Conservation (phyloP, 768 basidiomycete genomes). For the Pleurotus eryngii region DNA sequence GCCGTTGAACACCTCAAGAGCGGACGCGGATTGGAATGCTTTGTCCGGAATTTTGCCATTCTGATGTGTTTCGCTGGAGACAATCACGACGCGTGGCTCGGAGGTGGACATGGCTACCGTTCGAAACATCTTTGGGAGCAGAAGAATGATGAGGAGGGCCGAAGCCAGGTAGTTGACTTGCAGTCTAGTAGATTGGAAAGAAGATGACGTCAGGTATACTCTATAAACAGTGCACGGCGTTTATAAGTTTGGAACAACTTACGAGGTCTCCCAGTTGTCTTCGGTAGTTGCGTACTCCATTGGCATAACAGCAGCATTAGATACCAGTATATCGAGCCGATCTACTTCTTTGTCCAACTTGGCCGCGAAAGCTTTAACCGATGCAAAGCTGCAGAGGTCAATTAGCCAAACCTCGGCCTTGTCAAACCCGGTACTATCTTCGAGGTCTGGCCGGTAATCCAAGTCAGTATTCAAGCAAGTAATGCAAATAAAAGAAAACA, state of each 20-base stretch:
- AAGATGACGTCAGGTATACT: too few species aligned
- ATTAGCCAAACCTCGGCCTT: conserved; percentile 35
- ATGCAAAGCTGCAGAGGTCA: conserved; percentile 38
- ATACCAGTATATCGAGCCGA: conserved; percentile 41
- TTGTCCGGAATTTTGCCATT: conserved; percentile 20
- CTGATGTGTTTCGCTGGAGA: conserved; percentile 41
- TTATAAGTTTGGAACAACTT: conserved; percentile 1
- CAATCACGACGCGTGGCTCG: conserved; percentile 37
- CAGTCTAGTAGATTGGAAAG: conserved; percentile 25
- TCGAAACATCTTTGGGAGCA: conserved; percentile 39
- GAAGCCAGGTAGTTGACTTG: conserved; percentile 46
- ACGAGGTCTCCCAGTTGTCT: conserved; percentile 49
- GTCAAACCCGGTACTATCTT: conserved; percentile 28
- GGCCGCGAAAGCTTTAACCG: conserved; percentile 36
- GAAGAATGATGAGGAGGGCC: conserved; percentile 35
- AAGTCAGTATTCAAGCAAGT: neutral
- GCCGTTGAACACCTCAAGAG: neutral
- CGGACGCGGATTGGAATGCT: neutral
- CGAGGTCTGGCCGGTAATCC: conserved; percentile 17
- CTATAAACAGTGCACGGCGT: neutral
- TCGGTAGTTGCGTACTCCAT: conserved; percentile 19
- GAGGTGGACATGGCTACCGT: conserved; percentile 25
- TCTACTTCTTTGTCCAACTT: conserved; percentile 28
- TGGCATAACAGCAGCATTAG: conserved; percentile 33
- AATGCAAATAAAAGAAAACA: neutral